Evolutionary conservation across 352 stramenopile species (phyloP).

Genomic region (Phytophthora colocasiae): DNA sequence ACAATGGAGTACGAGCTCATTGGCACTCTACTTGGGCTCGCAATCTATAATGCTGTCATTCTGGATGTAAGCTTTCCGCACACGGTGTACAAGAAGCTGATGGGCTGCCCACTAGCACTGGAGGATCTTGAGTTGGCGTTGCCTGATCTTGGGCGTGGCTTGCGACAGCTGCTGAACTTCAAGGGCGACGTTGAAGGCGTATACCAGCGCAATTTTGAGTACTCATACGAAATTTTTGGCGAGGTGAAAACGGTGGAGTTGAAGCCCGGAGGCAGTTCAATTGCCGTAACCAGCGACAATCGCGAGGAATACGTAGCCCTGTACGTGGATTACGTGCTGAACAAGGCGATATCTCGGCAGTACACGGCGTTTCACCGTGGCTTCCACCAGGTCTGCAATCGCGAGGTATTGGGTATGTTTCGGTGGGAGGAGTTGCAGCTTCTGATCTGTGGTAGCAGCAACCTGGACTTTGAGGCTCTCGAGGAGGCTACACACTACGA

Average conservation of each 20-base stretch:
- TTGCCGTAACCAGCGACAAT: slow-evolving; percentile 73
- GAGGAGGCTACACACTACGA: slow-evolving; percentile 81
- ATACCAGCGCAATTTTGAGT: slow-evolving; percentile 80
- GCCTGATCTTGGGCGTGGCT: slow-evolving; percentile 65
- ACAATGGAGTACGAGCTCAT: slow-evolving; percentile 90
- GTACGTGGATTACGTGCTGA: slow-evolving; percentile 81
- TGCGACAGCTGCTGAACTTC: slow-evolving; percentile 74
- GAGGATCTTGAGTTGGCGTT: slow-evolving; percentile 66
- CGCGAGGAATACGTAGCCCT: slow-evolving; percentile 73
- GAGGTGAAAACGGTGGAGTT: slow-evolving; percentile 82
- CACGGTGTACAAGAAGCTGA: slow-evolving; percentile 87
- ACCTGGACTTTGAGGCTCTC: slow-evolving; percentile 83
- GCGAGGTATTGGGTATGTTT: slow-evolving; percentile 78
- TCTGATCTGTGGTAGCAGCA: slow-evolving; percentile 75
- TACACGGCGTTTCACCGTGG: slow-evolving; percentile 79
- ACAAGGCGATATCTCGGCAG: slow-evolving; percentile 62
- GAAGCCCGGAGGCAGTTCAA: slow-evolving; percentile 61
- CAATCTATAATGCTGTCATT: slow-evolving; percentile 89
- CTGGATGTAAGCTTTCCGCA: slow-evolving; percentile 84
- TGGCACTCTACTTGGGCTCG: slow-evolving; percentile 78
- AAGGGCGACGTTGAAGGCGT: slow-evolving; percentile 74
- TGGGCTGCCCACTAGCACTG: slow-evolving; percentile 58
- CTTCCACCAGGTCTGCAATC: slow-evolving; percentile 80
- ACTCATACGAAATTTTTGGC: slow-evolving; percentile 84
- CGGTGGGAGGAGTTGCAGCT: slow-evolving; percentile 83